Percentiles rank a stretch among this genome's conserved stretches.
Conservation (phyloP, 169 alveolate species). For the Haemoproteus tartakovskyi region DNA sequence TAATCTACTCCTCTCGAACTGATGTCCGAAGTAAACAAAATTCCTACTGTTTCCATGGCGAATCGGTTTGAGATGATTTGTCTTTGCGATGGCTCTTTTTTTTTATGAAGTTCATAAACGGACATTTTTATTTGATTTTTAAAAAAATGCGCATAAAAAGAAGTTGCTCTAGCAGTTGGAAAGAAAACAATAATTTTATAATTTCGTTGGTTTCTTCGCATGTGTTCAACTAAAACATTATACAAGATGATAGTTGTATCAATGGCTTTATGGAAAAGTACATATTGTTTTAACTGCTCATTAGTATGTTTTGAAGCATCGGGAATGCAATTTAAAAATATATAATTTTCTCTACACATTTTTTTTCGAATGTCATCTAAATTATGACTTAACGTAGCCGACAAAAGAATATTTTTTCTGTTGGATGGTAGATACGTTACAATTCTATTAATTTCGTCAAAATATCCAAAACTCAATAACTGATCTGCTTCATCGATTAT, state of each 20-base stretch:
- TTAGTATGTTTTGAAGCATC: conserved; percentile 57
- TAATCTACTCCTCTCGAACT: conserved; percentile 98
- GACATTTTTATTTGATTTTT: conserved; percentile 69
- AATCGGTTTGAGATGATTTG: conserved; percentile 65
- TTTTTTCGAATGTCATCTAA: conserved; percentile 43
- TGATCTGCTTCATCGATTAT: conserved; percentile 95
- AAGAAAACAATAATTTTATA: conserved; percentile 69
- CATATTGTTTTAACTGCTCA: conserved; percentile 66
- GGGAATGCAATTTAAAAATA: conserved; percentile 46
- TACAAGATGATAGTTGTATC: conserved; percentile 67
- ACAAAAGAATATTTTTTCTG: conserved; percentile 65
- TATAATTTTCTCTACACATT: conserved; percentile 48
- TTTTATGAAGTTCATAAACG: conserved; percentile 68
- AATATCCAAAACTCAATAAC: conserved; percentile 61
- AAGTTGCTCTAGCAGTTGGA: conserved; percentile 72
- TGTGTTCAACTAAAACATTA: conserved; percentile 63
- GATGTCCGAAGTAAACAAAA: conserved; percentile 89
- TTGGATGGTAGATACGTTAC: conserved; percentile 66
- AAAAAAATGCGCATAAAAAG: conserved; percentile 69
- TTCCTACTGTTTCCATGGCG: conserved; percentile 67
- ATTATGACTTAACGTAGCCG: conserved; percentile 67
- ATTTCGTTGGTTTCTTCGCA: conserved; percentile 56
- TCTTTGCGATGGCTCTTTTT: conserved; percentile 65
- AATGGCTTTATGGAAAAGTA: conserved; percentile 63
- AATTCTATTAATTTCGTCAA: conserved; percentile 51